Percentiles rank a stretch among this genome's conserved stretches.
These are phyloP conservation scores for Neofusicoccum sp. DNA, from an alignment of 2,329 filamentous ascomycete genomes.

Conservation along the genomic window DNA sequence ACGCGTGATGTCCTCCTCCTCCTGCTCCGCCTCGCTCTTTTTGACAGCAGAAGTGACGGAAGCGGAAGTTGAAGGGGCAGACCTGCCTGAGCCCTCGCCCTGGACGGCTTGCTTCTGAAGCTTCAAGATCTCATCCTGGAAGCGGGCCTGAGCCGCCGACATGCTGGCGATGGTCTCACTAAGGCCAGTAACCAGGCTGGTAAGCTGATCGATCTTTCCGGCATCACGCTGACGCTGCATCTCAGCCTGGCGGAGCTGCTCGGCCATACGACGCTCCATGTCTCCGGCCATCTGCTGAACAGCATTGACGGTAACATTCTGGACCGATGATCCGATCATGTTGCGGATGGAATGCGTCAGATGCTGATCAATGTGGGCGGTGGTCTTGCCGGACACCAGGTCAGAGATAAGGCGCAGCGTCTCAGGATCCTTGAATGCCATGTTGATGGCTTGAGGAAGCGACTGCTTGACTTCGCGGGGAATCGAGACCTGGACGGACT, in stretches of 20 bases:
- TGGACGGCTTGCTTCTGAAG: constrained; percentile 43
- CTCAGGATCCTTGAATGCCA: constrained; percentile 71
- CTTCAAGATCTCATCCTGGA: constrained; percentile 57
- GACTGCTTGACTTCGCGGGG: constrained; percentile 70
- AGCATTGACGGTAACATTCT: constrained; percentile 62
- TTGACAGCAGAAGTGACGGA: constrained; percentile 21
- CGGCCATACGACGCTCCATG: constrained; percentile 60
- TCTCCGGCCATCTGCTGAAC: constrained; percentile 67
- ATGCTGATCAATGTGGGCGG: constrained; percentile 67
- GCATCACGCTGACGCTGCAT: constrained; percentile 53
- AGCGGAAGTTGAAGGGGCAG: constrained; percentile 30
- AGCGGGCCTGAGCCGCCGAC: constrained; percentile 65
- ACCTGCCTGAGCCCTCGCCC: constrained; percentile 45
- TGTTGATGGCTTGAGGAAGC: constrained; percentile 65
- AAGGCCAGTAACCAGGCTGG: constrained; percentile 63
- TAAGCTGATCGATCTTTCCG: constrained; percentile 71
- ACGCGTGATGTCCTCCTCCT: constrained; percentile 61
- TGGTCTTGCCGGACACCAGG: constrained; percentile 65
- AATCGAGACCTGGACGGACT: constrained; percentile 63
- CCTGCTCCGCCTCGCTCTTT: constrained; percentile 52
- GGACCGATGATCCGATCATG: constrained; percentile 63
- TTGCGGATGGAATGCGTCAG: constrained; percentile 61
- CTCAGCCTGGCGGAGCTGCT: constrained; percentile 53
- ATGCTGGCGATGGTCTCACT: constrained; percentile 68
- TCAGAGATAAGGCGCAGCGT: constrained; percentile 72